Evolutionary conservation across 2,329 filamentous ascomycete species (phyloP).

Genomic region (Scedosporium aurantiacum): DNA sequence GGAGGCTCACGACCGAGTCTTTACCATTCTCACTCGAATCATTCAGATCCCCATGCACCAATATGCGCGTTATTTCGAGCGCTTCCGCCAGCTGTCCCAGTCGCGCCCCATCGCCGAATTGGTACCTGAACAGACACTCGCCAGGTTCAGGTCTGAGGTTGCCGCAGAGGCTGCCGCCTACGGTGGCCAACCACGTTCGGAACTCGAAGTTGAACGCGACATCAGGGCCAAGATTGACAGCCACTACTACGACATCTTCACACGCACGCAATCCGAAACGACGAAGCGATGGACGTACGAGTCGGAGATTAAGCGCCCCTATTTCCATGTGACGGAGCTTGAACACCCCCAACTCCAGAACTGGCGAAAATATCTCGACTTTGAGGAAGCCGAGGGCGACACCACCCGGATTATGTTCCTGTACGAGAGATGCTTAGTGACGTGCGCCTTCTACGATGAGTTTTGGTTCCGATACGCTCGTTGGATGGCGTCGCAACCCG

Average conservation of each 20-base stretch:
- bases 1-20: slow-evolving; percentile 74
- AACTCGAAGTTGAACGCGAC: slow-evolving; percentile 74
- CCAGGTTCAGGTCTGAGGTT: slow-evolving; percentile 60
- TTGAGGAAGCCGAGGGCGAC: slow-evolving; percentile 78
- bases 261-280: slow-evolving; percentile 73
- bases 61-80: slow-evolving; percentile 89
- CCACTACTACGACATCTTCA: slow-evolving; percentile 71
- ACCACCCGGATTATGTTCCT: slow-evolving; percentile 66
- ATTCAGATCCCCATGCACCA: slow-evolving; percentile 91
- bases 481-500: slow-evolving; percentile 74
- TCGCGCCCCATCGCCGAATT: slow-evolving; percentile 63
- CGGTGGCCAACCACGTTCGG: slow-evolving; percentile 45
- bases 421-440: slow-evolving; percentile 88
- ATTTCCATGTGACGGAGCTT: slow-evolving; percentile 91
- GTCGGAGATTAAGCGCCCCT: slow-evolving; percentile 86
- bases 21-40: slow-evolving; percentile 69
- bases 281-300: slow-evolving; percentile 93
- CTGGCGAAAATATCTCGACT: slow-evolving; percentile 95
- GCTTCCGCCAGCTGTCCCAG: slow-evolving; percentile 69
- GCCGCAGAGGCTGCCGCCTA: slow-evolving; percentile 49
- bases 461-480: slow-evolving; percentile 96
- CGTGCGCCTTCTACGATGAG: slow-evolving; percentile 89
- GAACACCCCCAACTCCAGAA: slow-evolving; percentile 76
- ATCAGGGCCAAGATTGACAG: slow-evolving; percentile 69
- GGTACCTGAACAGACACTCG: slow-evolving; percentile 55